Percentiles rank a stretch among this genome's conserved stretches.
These are phyloP conservation scores for Dactylellina haptotyla DNA, from an alignment of 2,329 filamentous ascomycete genomes.

Conservation along the genomic window DNA sequence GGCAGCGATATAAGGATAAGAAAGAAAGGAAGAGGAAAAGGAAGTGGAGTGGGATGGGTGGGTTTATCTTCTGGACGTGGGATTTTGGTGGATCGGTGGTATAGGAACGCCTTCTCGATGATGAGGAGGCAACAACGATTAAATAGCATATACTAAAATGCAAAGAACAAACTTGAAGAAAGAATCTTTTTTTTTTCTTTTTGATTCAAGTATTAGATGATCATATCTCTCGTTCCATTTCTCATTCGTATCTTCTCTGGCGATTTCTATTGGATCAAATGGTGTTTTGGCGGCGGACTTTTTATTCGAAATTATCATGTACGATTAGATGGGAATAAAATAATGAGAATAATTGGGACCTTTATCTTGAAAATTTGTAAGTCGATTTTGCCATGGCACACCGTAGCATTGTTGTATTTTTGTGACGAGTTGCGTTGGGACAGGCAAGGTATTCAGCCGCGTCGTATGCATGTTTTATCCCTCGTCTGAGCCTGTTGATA, in stretches of 20 bases:
- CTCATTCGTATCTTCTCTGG: not conserved
- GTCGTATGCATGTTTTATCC: too few species aligned
- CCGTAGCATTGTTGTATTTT: too few species aligned
- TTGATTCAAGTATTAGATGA: conserved; percentile 18
- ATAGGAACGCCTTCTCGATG: not conserved
- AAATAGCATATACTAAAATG: not conserved
- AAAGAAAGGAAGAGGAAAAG: not conserved
- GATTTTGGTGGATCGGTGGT: not conserved
- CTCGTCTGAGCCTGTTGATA: too few species aligned
- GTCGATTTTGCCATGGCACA: too few species aligned
- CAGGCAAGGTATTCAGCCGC: too few species aligned
- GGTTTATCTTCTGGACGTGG: not conserved
- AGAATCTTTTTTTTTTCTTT: too few species aligned
- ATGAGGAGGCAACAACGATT: not conserved
- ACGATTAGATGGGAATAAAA: too few species aligned
- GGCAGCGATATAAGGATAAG: conserved; percentile 5
- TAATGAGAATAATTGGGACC: too few species aligned
- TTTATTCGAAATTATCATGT: too few species aligned
- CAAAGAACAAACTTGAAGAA: conserved; percentile 13
- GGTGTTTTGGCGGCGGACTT: not conserved
- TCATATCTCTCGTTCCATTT: not conserved
- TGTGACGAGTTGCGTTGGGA: too few species aligned
- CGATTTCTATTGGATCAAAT: not conserved
- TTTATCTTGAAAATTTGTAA: too few species aligned
- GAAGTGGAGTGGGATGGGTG: not conserved